Base-by-base conservation (phyloP, 768 basidiomycete genomes). In the Fibroporia radiculosa region DNA sequence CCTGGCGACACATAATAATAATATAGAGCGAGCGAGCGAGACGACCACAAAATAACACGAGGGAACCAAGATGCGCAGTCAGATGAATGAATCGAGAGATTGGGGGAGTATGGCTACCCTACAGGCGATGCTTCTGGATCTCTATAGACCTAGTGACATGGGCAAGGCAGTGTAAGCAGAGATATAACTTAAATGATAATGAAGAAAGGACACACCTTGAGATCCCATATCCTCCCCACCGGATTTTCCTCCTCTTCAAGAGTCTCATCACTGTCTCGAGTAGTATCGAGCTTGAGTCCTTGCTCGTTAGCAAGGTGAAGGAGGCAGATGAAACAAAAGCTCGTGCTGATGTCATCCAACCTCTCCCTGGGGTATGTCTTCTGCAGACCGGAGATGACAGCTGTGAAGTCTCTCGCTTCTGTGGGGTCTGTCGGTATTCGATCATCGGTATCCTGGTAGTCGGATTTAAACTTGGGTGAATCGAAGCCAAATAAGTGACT, bases 271-370 rank as follows among this genome's bases (percentile, higher is more conserved):
- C 67, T 55, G 55, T 68, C 49, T 53, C 68, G 44, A 34, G 70
- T 51, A 36, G 78, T 62, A 61, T 77, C 85, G 27, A 99, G 75
- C 59, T 84, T 86, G 39, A 98, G 71, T 1, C 95, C 96, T 56
- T 91, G 87, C 66, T 98, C 96, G 60, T 99, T 98, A 14, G 95
- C 95, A 34, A 98, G 67, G 68, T 98, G 96, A 14, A 99, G 69
- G 20, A 98, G 69, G 58, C 96, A 98, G 62, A 98, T 99, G 70
- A 98, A 99, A 62, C 95, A 98, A 80, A 95, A 98, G 52, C 91
- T 95, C 13, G 96, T 98, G 62, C 93, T 96, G 60, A 98, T 96
- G 52, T 99, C 96, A 31, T 85, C 85, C 84, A 98, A 87, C 70
- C 95, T 97, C 33, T 97, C 93, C 47, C 68, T 67, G 0, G 95